Evolutionary conservation across 129 eudicot genomes (phyloP).

Genomic region (Glebionis coronaria): DNA sequence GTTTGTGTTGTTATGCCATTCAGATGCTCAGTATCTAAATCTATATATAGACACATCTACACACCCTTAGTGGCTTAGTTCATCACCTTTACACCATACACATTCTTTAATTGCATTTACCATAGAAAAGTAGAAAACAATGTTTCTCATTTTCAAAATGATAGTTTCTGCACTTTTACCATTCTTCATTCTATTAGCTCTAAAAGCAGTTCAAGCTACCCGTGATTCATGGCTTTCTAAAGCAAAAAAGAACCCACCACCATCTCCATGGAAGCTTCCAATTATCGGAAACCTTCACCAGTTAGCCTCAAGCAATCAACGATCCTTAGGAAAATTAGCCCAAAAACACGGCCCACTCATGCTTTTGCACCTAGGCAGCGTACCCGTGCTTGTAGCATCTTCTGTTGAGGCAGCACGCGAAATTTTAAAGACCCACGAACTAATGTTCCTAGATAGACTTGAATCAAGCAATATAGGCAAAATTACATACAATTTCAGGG

Average conservation of each 20-base stretch:
- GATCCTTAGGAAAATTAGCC: constrained; percentile 1
- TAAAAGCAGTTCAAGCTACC: neutral
- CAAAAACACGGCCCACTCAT: constrained; percentile 2
- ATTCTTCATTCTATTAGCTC: neutral
- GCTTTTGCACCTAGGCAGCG: constrained; percentile 8
- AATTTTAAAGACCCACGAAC: constrained; percentile 1
- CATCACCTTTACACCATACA: neutral
- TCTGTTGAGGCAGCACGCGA: neutral
- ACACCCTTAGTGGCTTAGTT: neutral
- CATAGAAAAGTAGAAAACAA: neutral
- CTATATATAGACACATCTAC: neutral
- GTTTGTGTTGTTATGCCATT: too few relatives aligned
- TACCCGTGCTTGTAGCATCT: constrained; percentile 7
- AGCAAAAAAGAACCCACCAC: neutral
- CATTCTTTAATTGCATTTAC: neutral
- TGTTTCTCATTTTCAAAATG: neutral
- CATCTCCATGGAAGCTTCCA: constrained; percentile 11
- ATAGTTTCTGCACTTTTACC: neutral
- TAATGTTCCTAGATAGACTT: constrained; percentile 7
- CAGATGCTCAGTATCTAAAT: too few relatives aligned
- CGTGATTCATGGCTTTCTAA: neutral
- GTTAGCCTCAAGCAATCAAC: constrained; percentile 8
- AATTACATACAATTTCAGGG: constrained; percentile 4
- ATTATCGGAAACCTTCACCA: constrained; percentile 8
- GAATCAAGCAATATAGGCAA: neutral